Percentiles rank a stretch among this genome's conserved stretches.
phyloP scores from a whole-genome alignment of 1,284 basidiomycete genomes.

The Ceratobasidium sp. region DNA sequence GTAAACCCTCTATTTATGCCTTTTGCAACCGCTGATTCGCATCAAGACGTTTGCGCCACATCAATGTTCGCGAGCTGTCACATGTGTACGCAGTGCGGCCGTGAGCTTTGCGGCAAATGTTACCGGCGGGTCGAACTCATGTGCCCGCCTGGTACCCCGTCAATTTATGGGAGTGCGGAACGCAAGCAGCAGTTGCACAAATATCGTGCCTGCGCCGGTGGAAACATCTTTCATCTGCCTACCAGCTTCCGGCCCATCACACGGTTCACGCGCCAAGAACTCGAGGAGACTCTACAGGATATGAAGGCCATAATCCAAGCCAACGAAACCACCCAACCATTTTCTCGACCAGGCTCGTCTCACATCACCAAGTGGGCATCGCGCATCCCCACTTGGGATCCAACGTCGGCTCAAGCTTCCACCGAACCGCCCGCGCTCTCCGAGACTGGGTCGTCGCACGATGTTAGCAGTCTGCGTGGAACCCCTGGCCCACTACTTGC shows the following conservation, averaged over 20 bases:
- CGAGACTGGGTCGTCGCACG: slow-evolving; percentile 37
- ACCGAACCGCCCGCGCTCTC: slow-evolving; percentile 40
- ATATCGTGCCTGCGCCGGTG: slow-evolving; percentile 72
- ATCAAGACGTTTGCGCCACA: slow-evolving; percentile 88
- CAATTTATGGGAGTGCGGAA: slow-evolving; percentile 63
- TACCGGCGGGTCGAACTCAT: slow-evolving; percentile 73
- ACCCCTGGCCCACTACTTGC: slow-evolving; percentile 40
- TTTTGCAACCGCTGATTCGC: slow-evolving; percentile 41
- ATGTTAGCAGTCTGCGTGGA: slow-evolving; percentile 50
- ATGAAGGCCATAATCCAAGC: slow-evolving; percentile 70
- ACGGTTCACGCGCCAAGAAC: slow-evolving; percentile 75
- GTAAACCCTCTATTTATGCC: slow-evolving; percentile 53
- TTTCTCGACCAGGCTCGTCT: slow-evolving; percentile 27
- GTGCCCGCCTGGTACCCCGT: slow-evolving; percentile 66
- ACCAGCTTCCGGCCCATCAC: slow-evolving; percentile 84
- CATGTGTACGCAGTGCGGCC: slow-evolving; percentile 90
- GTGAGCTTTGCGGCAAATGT: slow-evolving; percentile 90
- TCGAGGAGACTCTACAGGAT: slow-evolving; percentile 71
- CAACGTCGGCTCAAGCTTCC: slow-evolving; percentile 17
- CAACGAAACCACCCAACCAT: slow-evolving; percentile 51
- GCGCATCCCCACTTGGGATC: background rate
- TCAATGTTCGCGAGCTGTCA: slow-evolving; percentile 90
- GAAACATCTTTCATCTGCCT: slow-evolving; percentile 64
- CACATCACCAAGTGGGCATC: slow-evolving; percentile 16
- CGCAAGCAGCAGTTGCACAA: slow-evolving; percentile 56